Conservation (phyloP, 2,329 filamentous ascomycete species). For the Penicillium freii region DNA sequence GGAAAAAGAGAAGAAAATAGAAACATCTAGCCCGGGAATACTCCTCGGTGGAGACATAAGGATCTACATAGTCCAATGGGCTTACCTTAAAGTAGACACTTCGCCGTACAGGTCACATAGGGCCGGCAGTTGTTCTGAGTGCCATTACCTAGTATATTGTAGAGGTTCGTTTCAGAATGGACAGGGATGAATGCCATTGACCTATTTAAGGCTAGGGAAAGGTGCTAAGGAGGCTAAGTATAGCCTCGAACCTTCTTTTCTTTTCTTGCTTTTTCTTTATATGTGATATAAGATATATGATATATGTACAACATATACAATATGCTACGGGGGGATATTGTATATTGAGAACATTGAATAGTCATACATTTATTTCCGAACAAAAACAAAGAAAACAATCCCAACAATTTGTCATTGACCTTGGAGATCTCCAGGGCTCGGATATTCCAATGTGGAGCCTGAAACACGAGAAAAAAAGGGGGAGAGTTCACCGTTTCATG, state of each 20-base stretch:
- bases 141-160: neutral
- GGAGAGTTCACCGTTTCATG: conserved; percentile 19
- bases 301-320: neutral
- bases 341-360: neutral
- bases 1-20: neutral
- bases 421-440: neutral
- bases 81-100: neutral
- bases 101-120: neutral
- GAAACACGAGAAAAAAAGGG: conserved; percentile 19
- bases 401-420: neutral
- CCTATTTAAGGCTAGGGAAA: neutral
- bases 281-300: neutral
- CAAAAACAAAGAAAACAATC: no score
- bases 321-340: neutral
- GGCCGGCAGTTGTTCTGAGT: neutral
- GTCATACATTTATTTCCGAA: neutral
- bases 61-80: neutral
- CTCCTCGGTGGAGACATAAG: neutral
- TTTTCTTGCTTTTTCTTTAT: neutral
- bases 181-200: neutral
- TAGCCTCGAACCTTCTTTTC: neutral
- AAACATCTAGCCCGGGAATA: neutral
- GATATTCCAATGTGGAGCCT: conserved; percentile 6
- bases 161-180: neutral
- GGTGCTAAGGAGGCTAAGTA: neutral